Evolutionary conservation across 805 yeast species (phyloP).

Genomic region (Spathaspora sp.): DNA sequence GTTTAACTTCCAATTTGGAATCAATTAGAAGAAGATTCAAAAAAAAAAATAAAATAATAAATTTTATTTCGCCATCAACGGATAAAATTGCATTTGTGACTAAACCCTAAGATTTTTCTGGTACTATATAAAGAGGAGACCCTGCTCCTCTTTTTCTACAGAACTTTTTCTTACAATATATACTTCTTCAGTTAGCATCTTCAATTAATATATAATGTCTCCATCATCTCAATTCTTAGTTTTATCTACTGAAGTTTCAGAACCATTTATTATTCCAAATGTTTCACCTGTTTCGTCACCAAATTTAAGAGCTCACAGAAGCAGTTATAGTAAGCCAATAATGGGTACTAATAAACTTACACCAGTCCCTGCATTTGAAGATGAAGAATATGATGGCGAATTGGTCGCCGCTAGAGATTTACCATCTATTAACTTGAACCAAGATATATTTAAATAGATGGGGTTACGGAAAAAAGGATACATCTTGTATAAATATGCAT

Average conservation of each 20-base stretch:
- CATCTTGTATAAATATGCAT: neutral
- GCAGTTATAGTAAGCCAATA: slow-evolving; percentile 1
- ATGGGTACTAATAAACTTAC: slow-evolving; percentile 2
- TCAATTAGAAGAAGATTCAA: neutral
- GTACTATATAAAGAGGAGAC: neutral
- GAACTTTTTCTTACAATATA: neutral
- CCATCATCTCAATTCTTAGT: slow-evolving; percentile 36
- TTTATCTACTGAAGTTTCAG: slow-evolving; percentile 51
- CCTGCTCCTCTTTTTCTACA: neutral
- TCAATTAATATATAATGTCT: neutral
- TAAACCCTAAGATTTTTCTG: neutral
- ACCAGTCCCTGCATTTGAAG: slow-evolving; percentile 4
- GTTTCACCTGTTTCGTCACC: slow-evolving; percentile 55
- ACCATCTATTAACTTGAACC: slow-evolving; percentile 23
- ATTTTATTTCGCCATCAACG: neutral
- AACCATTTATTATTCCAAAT: slow-evolving; percentile 64
- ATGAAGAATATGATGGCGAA: neutral
- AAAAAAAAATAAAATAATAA: neutral
- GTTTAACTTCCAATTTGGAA: neutral
- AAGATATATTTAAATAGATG: neutral
- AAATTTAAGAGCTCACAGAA: slow-evolving; percentile 9
- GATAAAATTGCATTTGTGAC: neutral
- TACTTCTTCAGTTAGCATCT: too few relatives aligned
- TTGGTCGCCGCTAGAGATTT: slow-evolving; percentile 13
- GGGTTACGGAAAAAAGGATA: neutral